phyloP scores from a whole-genome alignment of 805 yeast species.

The Yamadazyma laniorum region DNA sequence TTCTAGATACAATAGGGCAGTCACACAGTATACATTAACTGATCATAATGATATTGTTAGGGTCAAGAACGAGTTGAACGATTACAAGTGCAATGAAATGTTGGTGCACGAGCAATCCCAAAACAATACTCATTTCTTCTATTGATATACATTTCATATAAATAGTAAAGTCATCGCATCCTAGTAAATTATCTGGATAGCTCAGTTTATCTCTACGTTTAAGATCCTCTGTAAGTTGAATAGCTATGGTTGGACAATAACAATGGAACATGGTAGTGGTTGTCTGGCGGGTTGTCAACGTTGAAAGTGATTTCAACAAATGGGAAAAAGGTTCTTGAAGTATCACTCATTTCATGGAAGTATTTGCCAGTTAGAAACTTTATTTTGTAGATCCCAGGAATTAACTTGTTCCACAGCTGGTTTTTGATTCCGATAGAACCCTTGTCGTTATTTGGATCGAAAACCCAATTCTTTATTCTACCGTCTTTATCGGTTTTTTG shows the following conservation, averaged over 20 bases:
- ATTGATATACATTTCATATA: constrained; percentile 21
- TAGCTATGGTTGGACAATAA: constrained; percentile 82
- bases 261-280: constrained; percentile 88
- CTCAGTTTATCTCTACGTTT: too few species aligned
- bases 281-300: constrained; percentile 63
- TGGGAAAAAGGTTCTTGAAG: constrained; percentile 72
- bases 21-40: constrained; percentile 51
- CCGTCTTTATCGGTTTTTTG: constrained; percentile 81
- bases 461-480: constrained; percentile 66
- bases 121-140: constrained; percentile 64
- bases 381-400: constrained; percentile 70
- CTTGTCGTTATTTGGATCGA: constrained; percentile 42
- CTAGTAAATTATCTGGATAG: not conserved
- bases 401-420: constrained; percentile 43
- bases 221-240: constrained; percentile 87
- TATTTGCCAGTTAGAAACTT: constrained; percentile 75
- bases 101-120: constrained; percentile 61
- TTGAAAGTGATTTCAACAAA: constrained; percentile 77
- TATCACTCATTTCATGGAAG: constrained; percentile 35
- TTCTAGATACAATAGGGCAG: constrained; percentile 51
- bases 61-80: constrained; percentile 64
- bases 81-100: constrained; percentile 65
- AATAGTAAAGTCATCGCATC: not conserved
- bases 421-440: constrained; percentile 8
- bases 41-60: constrained; percentile 50